Base-by-base conservation (phyloP, 2,329 filamentous ascomycete genomes). In the Colletotrichum siamense region DNA sequence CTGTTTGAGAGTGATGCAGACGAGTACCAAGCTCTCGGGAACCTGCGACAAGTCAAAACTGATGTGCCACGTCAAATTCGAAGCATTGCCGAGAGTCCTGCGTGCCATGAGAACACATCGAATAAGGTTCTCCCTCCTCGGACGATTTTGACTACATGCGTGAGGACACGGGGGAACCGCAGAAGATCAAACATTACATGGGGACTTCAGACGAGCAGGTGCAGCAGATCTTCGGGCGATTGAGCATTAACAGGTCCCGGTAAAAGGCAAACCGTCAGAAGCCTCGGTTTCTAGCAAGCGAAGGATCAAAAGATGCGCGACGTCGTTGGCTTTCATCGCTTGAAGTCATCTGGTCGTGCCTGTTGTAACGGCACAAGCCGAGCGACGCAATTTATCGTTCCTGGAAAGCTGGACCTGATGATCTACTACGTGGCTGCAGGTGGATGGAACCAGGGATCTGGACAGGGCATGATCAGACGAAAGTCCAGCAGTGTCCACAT, bases 401-500 rank as follows among this genome's bases (percentile, higher is more conserved):
- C 16, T 61, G 55, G 26, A n/a, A 32, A 28, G 64, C 55, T 30
- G 16, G 28, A n/a, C 26, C 52, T 26, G 30, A 70, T 16, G 30
- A 65, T 34, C 72, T 61, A 71, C 44, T 52, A 52, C n/a, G 44
- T 52, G 44, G 59, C 39, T 52, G 69, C 28, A 57, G 24, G 55
- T 69, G 39, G 57, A 39, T 39, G 30, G 26, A 39, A 30, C 44
- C 69, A 30, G 39, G 63, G 63, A 15, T 49, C 32, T 67, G 13
- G 73, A 62, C 69, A 57, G 64, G 61, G 61, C 69, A 67, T 36
- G 34, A 77, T 75, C 67, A 75, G 72, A 77, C 66, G 52, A 75
- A 52, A 66, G 52, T 32, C 36, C 36, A 22, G 36, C 39, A 32
- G 73, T 61, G 49, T 28, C 44, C 71, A 65, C 36, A 24, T 24